Base-by-base conservation (phyloP, 768 basidiomycete genomes). In the Panus rudis region DNA sequence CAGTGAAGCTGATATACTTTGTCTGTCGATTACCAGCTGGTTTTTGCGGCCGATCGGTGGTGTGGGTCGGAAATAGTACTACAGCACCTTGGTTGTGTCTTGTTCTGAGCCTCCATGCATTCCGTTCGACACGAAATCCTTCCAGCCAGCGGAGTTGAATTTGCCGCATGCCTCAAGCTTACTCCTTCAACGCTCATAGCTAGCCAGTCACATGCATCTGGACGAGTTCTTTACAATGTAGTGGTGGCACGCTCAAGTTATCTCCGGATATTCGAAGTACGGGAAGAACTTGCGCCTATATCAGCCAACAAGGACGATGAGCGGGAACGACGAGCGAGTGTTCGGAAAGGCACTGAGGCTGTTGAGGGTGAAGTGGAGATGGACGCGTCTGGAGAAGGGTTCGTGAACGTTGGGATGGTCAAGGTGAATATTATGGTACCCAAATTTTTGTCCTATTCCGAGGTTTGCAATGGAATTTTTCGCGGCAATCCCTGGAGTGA, bases 251-350 rank as follows among this genome's bases (percentile, higher is more conserved):
- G 92, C 10, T 79, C 83, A 2, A 89, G 81, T 58, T 62, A 85
- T 37, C 66, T 98, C 41, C 79, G 92, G 39, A 74, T 98, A 24
- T 99, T 90, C 61, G 90, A 92, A 60, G 80, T 97, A 27, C 67
- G 80, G 37, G 85, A 92, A 55, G 80, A 86, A 54, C 73, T 70
- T 2, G 72, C 70, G 6, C 73, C 76, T 1, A 67, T 85, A 33
- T 67, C 69, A 6, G 57, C 68, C n/a, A 69, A 72, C 42, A 64
- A 63, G 20, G 81, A 85, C 43, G 78, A 78, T 59, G 82, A 80
- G 53, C 72, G 73, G 23, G 78, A 82, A 48, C 70, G 69, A 52
- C 68, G 65, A 46, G 68, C 72, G 12, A 73, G 66, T 43, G 69
- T 77, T 28, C 71, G 81, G 28, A 75, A 66, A 55, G 82, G 79